Evolutionary conservation across 306 rosid species (phyloP).

Genomic region (Rosa persica): DNA sequence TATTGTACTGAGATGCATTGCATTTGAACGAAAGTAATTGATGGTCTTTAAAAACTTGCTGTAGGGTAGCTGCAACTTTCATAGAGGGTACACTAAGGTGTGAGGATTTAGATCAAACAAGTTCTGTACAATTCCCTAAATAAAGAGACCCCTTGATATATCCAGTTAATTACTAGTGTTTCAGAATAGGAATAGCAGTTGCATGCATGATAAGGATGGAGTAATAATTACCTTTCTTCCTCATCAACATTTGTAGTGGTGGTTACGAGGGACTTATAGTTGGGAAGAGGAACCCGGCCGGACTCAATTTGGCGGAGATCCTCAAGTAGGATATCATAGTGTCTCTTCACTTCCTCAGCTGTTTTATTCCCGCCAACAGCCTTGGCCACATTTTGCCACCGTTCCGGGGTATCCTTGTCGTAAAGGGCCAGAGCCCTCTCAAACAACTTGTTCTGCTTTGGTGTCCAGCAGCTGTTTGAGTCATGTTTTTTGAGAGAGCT

Average conservation of each 20-base stretch:
- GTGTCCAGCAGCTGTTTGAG: constrained; percentile 33
- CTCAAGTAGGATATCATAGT: constrained; percentile 36
- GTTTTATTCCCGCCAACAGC: constrained; percentile 38
- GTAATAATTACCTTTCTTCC: constrained; percentile 11
- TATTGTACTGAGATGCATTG: background rate
- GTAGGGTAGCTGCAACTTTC: background rate
- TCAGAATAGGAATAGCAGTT: background rate
- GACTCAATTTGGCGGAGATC: constrained; percentile 45
- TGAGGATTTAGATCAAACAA: background rate
- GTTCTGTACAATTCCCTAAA: background rate
- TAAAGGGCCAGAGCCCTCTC: constrained; percentile 42
- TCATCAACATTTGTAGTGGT: constrained; percentile 9
- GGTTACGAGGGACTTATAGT: constrained; percentile 19
- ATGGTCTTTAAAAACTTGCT: background rate
- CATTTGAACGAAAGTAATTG: background rate
- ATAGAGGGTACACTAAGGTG: background rate
- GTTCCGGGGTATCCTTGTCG: constrained; percentile 42
- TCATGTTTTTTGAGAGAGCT: constrained; percentile 46
- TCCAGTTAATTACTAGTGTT: too few species aligned
- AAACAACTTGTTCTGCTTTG: constrained; percentile 39
- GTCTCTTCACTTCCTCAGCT: constrained; percentile 37
- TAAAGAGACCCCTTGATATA: background rate
- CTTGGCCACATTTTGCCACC: constrained; percentile 49
- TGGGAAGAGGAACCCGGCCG: constrained; percentile 39
- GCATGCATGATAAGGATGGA: background rate